Evolutionary conservation across 106 monocot genomes (phyloP).

Genomic region (Dendrobium chrysotoxum): DNA sequence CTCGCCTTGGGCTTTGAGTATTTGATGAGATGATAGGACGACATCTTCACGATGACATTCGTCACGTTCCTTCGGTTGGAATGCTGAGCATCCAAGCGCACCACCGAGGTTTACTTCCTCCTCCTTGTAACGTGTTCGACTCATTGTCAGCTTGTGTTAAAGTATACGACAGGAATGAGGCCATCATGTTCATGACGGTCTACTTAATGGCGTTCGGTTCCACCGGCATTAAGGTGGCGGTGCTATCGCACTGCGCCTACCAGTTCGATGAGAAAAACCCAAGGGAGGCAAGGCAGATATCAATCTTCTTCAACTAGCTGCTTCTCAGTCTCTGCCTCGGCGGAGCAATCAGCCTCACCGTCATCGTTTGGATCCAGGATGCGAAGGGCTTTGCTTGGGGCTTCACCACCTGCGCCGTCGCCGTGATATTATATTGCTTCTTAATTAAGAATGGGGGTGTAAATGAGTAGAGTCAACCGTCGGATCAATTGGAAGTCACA

Average conservation of each 20-base stretch:
- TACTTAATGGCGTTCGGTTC: conserved; percentile 38
- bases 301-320: conserved; percentile 40
- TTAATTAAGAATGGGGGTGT: no score
- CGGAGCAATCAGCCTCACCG: conserved; percentile 19
- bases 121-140: conserved; percentile 12
- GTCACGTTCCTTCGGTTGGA: no score
- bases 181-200: conserved; percentile 23
- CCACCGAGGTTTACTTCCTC: conserved; percentile 11
- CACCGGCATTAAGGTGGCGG: conserved; percentile 27
- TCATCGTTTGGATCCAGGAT: conserved; percentile 37
- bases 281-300: conserved; percentile 13
- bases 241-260: conserved; percentile 39
- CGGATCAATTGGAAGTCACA: no score
- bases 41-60: no score
- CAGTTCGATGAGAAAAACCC: conserved; percentile 36
- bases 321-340: conserved; percentile 29
- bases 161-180: conserved; percentile 2
- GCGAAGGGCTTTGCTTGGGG: conserved; percentile 31
- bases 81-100: conserved; percentile 30
- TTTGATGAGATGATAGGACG: no score
- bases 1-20: no score
- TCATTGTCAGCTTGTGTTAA: background rate
- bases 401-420: conserved; percentile 19
- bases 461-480: no score
- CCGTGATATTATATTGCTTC: no score